Percentiles rank a stretch among this genome's conserved stretches.
Conservation (phyloP, 2,329 filamentous ascomycete species). For the Rhinocladiella similis region DNA sequence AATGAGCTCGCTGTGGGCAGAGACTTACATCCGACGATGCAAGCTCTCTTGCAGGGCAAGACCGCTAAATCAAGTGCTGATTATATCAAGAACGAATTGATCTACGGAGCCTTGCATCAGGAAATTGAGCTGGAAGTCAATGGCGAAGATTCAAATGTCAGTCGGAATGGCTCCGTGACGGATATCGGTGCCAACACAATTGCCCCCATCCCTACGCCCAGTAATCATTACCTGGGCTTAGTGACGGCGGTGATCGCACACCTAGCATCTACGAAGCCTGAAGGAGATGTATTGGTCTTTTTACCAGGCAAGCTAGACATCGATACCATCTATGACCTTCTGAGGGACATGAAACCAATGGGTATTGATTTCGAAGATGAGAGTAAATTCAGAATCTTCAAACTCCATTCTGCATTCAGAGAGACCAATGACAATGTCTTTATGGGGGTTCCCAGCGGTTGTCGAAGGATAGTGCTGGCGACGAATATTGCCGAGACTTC, state of each 20-base stretch:
- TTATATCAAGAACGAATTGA: constrained; percentile 16
- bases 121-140: not conserved
- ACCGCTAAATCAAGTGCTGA: constrained; percentile 7
- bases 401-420: constrained; percentile 49
- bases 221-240: constrained; percentile 35
- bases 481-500: constrained; percentile 98
- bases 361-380: constrained; percentile 44
- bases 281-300: constrained; percentile 82
- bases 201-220: not conserved
- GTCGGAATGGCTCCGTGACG: too few species aligned
- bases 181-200: too few species aligned
- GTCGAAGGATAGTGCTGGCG: constrained; percentile 88
- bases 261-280: constrained; percentile 43
- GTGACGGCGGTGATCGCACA: constrained; percentile 47
- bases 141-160: not conserved
- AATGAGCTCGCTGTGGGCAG: constrained; percentile 9
- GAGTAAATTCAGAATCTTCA: constrained; percentile 43
- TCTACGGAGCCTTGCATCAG: constrained; percentile 1
- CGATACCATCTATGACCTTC: constrained; percentile 59
- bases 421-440: constrained; percentile 47
- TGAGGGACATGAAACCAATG: constrained; percentile 32
- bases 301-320: constrained; percentile 93
- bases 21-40: constrained; percentile 7
- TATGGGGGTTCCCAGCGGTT: constrained; percentile 52
- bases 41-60: constrained; percentile 8